A percentile compares a stretch with the other conserved stretches of the same genome.
These are phyloP conservation scores for Cladosporium sp. DNA, from an alignment of 2,329 filamentous ascomycete species.

Conservation along the genomic window DNA sequence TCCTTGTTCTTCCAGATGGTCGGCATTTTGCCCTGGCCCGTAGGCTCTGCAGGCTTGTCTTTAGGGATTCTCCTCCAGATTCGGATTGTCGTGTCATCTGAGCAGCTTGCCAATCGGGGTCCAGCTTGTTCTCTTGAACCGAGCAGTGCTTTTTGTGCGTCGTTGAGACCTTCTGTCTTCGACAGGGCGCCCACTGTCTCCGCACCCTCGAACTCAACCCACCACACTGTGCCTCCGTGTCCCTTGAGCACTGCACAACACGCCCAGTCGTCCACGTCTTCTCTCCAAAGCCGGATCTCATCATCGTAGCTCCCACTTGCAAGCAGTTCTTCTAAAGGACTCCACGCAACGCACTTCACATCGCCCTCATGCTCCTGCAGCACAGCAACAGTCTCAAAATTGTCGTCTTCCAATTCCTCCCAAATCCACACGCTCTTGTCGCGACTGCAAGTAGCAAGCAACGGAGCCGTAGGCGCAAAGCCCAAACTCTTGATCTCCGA, in stretches of 20 bases:
- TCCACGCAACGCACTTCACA: slow-evolving; percentile 93
- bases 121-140: slow-evolving; percentile 43
- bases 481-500: slow-evolving; percentile 83
- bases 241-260: slow-evolving; percentile 80
- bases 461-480: slow-evolving; percentile 72
- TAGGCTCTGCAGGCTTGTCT: slow-evolving; percentile 50
- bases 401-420: slow-evolving; percentile 93
- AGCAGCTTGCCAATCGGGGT: slow-evolving; percentile 74
- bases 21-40: slow-evolving; percentile 66
- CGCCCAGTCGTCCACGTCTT: slow-evolving; percentile 92
- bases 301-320: slow-evolving; percentile 95
- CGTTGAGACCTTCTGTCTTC: slow-evolving; percentile 30
- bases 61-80: slow-evolving; percentile 71
- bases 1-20: slow-evolving; percentile 77
- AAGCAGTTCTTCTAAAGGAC: slow-evolving; percentile 74
- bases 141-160: slow-evolving; percentile 38
- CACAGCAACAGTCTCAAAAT: slow-evolving; percentile 95
- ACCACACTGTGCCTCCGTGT: slow-evolving; percentile 88
- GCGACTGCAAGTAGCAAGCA: slow-evolving; percentile 84
- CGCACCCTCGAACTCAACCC: slow-evolving; percentile 64
- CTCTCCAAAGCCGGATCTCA: slow-evolving; percentile 82
- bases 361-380: slow-evolving; percentile 93
- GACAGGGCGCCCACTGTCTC: slow-evolving; percentile 35
- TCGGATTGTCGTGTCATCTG: slow-evolving; percentile 76
- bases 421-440: slow-evolving; percentile 98